phyloP scores from a whole-genome alignment of 768 basidiomycete genomes.

The Xerocomellus dryophilus region DNA sequence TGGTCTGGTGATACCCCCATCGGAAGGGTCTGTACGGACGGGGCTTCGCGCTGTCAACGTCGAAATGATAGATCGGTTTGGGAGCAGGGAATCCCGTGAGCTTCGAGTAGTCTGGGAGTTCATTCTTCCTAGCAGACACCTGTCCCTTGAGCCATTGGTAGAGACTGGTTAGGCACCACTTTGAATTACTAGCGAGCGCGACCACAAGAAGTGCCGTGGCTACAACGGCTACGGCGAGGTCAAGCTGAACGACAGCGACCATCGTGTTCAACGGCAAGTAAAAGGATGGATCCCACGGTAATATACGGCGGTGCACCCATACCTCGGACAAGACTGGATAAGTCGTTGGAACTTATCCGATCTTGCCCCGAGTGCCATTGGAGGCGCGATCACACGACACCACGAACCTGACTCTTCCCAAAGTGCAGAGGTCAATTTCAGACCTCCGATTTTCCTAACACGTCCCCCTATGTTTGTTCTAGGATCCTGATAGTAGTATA shows the following conservation, averaged over 20 bases:
- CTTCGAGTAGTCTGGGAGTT: constrained; percentile 38
- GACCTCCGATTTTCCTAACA: background rate
- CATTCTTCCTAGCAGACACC: constrained; percentile 6
- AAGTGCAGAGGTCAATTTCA: background rate
- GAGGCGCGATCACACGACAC: no score
- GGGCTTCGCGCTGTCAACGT: constrained; percentile 42
- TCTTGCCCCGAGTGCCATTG: no score
- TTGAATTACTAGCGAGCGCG: background rate
- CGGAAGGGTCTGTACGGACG: constrained; percentile 56
- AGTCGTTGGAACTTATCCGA: no score
- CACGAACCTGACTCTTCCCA: no score
- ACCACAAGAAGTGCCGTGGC: constrained; percentile 1
- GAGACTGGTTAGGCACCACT: background rate
- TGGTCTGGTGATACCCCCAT: constrained; percentile 56
- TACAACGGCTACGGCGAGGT: background rate
- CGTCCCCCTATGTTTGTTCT: background rate
- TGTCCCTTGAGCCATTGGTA: constrained; percentile 8
- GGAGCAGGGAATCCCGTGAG: constrained; percentile 46
- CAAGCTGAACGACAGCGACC: background rate
- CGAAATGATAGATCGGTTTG: constrained; percentile 39
- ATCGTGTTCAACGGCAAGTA: constrained; percentile 12
- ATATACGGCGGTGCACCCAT: no score
- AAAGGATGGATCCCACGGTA: background rate
- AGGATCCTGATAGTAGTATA: background rate
- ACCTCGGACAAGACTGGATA: no score